Percentiles rank a stretch among this genome's conserved stretches.
Evolutionary conservation across 208 protist species (phyloP).

Genomic region (Tritrichomonas foetus): DNA sequence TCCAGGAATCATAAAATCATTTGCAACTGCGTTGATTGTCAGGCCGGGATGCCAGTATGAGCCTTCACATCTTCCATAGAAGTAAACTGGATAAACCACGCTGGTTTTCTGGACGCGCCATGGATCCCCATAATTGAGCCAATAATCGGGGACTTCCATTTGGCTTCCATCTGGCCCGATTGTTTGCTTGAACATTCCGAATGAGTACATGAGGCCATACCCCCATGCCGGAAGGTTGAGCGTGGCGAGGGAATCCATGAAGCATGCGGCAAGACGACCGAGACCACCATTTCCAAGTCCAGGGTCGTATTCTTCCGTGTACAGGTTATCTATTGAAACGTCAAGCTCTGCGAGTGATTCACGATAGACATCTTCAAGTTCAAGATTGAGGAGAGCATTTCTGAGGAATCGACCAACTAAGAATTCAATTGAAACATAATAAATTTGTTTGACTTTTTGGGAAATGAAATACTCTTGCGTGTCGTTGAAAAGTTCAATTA

Average conservation of each 20-base stretch:
- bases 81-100: not conserved
- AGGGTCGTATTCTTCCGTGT: constrained; percentile 55
- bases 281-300: constrained; percentile 60
- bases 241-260: constrained; percentile 62
- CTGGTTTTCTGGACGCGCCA: constrained; percentile 51
- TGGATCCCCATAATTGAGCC: constrained; percentile 56
- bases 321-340: constrained; percentile 53
- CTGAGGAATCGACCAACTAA: constrained; percentile 54
- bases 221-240: constrained; percentile 57
- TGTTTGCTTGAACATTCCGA: constrained; percentile 61
- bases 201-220: constrained; percentile 58
- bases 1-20: constrained; percentile 15
- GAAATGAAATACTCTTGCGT: constrained; percentile 57
- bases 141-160: constrained; percentile 57
- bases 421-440: constrained; percentile 62
- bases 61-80: not conserved
- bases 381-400: constrained; percentile 55
- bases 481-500: constrained; percentile 61
- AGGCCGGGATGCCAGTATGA: not conserved
- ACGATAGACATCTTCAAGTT: constrained; percentile 48
- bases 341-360: constrained; percentile 56
- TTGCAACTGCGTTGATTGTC: constrained; percentile 22
- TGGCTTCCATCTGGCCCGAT: constrained; percentile 51
- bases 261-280: constrained; percentile 63
- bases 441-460: constrained; percentile 50